These are phyloP conservation scores for Calonectria ilicicola DNA, from an alignment of 2,329 filamentous ascomycete species.

Conservation along the genomic window DNA sequence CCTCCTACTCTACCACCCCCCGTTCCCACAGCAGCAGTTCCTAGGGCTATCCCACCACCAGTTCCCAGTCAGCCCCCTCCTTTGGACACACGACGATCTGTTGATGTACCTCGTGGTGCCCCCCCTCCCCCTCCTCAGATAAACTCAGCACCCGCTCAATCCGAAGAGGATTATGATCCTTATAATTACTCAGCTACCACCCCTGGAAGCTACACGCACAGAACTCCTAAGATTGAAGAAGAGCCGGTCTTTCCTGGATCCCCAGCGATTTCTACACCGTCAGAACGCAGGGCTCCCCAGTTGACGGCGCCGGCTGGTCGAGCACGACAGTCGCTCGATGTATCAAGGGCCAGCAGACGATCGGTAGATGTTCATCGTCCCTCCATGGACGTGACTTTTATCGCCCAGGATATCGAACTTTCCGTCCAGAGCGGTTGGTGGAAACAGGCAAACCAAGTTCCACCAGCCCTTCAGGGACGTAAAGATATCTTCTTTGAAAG, in stretches of 20 bases:
- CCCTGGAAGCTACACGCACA: conserved; percentile 46
- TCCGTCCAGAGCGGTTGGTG: conserved; percentile 84
- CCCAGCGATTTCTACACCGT: conserved; percentile 57
- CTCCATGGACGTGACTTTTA: conserved; percentile 82
- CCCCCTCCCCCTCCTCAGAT: conserved; percentile 76
- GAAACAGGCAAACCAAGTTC: conserved; percentile 82
- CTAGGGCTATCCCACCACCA: conserved; percentile 73
- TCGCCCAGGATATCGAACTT: conserved; percentile 89
- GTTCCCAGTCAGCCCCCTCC: conserved; percentile 71
- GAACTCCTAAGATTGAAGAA: conserved; percentile 58
- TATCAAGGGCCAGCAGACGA: conserved; percentile 56
- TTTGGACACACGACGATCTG: conserved; percentile 69
- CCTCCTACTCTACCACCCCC: conserved; percentile 66
- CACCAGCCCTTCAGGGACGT: conserved; percentile 84
- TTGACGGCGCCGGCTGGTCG: conserved; percentile 45
- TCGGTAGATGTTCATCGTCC: conserved; percentile 84
- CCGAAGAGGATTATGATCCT: conserved; percentile 78
- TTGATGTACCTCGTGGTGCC: conserved; percentile 77
- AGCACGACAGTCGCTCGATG: conserved; percentile 50
- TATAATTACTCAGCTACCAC: conserved; percentile 63
- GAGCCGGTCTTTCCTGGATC: conserved; percentile 61
- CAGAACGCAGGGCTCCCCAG: conserved; percentile 60
- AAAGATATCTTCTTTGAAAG: conserved; percentile 86
- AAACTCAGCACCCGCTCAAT: conserved; percentile 57
- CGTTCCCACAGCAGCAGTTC: conserved; percentile 64